These are phyloP conservation scores for Fusarium verrucosum DNA, from an alignment of 2,329 filamentous ascomycete genomes.

Conservation along the genomic window DNA sequence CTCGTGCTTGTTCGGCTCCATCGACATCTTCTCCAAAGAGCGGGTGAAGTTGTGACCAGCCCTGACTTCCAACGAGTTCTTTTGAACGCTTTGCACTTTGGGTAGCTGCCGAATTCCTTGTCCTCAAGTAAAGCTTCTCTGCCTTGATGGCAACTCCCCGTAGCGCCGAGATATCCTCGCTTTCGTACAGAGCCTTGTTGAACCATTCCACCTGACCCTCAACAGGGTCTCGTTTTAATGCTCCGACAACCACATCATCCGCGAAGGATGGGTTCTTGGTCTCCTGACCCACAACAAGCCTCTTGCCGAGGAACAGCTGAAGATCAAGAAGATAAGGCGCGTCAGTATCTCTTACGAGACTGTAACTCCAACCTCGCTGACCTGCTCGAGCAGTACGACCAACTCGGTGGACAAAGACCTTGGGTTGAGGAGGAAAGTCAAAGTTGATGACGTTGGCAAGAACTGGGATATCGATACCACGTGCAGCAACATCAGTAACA, in stretches of 20 bases:
- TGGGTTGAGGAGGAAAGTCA: slow-evolving; percentile 95
- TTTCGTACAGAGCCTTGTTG: slow-evolving; percentile 78
- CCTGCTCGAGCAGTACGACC: slow-evolving; percentile 95
- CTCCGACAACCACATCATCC: slow-evolving; percentile 84
- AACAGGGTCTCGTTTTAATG: slow-evolving; percentile 75
- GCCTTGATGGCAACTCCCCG: slow-evolving; percentile 83
- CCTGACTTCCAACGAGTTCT: slow-evolving; percentile 74
- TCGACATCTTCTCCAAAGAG: slow-evolving; percentile 79
- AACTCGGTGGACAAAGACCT: slow-evolving; percentile 95
- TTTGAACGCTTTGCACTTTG: slow-evolving; percentile 91
- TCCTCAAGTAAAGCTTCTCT: slow-evolving; percentile 91
- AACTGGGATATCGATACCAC: slow-evolving; percentile 97
- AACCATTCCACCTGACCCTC: slow-evolving; percentile 84
- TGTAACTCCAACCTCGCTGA: slow-evolving; percentile 93
- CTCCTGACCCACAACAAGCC: slow-evolving; percentile 78
- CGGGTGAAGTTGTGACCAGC: slow-evolving; percentile 79
- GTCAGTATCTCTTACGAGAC: slow-evolving; percentile 86
- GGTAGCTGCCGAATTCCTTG: slow-evolving; percentile 86
- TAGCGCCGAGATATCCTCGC: slow-evolving; percentile 76
- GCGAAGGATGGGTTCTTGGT: slow-evolving; percentile 73
- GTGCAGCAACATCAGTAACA: slow-evolving; percentile 93
- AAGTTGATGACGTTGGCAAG: slow-evolving; percentile 99
- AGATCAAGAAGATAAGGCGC: slow-evolving; percentile 92
- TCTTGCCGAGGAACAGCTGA: slow-evolving; percentile 91
- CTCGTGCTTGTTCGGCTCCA: slow-evolving; percentile 74